Evolutionary conservation across 2,329 filamentous ascomycete genomes (phyloP).

Genomic region (Cytospora chrysosperma): DNA sequence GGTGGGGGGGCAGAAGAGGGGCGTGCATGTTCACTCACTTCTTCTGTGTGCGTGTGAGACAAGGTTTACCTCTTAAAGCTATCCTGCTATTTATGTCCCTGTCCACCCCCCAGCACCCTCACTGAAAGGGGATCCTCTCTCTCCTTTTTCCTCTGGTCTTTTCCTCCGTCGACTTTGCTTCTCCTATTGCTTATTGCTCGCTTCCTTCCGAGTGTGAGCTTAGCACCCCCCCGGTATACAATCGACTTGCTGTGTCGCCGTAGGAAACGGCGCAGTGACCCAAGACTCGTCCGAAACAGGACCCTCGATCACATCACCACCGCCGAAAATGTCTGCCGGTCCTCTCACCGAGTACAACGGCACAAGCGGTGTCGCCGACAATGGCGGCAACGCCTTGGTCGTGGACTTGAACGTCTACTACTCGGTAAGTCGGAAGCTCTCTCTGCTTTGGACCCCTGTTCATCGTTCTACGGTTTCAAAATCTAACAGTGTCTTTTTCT

Average conservation of each 20-base stretch:
- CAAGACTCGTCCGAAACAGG: background rate
- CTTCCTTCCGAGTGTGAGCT: background rate
- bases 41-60: background rate
- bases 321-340: slow-evolving; percentile 34
- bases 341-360: slow-evolving; percentile 48
- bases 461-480: no score
- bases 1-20: background rate
- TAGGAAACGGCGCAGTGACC: background rate
- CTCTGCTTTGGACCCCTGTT: no score
- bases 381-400: slow-evolving; percentile 53
- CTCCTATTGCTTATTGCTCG: background rate
- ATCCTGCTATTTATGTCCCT: background rate
- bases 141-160: background rate
- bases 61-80: background rate
- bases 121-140: background rate
- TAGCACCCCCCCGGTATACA: no score
- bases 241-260: background rate
- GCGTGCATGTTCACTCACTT: no score
- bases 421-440: slow-evolving; percentile 63
- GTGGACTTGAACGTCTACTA: slow-evolving; percentile 83
- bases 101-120: background rate
- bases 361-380: slow-evolving; percentile 47
- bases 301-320: background rate
- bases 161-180: background rate
- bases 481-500: background rate